phyloP scores from a whole-genome alignment of 352 stramenopile genomes.

The Nothophytophthora sp. region DNA sequence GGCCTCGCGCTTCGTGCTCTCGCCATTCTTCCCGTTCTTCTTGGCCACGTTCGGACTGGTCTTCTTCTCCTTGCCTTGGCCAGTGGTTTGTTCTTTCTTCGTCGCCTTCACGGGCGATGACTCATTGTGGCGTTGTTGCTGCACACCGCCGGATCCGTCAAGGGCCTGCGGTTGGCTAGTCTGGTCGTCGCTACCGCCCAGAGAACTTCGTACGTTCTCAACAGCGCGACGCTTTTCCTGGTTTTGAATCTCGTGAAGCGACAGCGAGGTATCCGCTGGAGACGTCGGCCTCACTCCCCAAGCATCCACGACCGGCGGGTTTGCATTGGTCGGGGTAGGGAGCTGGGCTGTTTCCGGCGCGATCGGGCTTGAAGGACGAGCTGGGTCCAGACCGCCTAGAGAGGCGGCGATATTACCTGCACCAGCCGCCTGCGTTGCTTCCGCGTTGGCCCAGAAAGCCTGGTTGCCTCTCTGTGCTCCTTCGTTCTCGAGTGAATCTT shows the following conservation, averaged over 20 bases:
- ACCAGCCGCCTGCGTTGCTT: conserved; percentile 11
- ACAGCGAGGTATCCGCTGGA: conserved; percentile 21
- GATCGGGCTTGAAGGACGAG: conserved; percentile 9
- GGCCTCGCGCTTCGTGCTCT: conserved; percentile 22
- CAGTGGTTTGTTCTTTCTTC: conserved; percentile 10
- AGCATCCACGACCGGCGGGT: conserved; percentile 18
- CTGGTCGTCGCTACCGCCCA: conserved; percentile 1
- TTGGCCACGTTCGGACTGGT: conserved; percentile 9
- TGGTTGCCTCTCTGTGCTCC: conserved; percentile 25
- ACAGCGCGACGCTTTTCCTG: conserved; percentile 43
- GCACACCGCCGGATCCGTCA: neutral
- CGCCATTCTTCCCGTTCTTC: conserved; percentile 35
- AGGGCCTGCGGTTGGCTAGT: neutral
- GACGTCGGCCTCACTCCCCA: conserved; percentile 32
- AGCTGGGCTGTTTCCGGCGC: conserved; percentile 13
- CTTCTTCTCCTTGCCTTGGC: conserved; percentile 28
- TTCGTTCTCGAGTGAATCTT: conserved; percentile 35
- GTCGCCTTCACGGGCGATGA: conserved; percentile 15
- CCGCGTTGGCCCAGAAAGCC: conserved; percentile 28
- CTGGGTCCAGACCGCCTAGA: conserved; percentile 5
- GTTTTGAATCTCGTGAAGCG: conserved; percentile 42
- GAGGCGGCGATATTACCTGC: conserved; percentile 10
- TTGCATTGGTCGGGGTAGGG: conserved; percentile 12
- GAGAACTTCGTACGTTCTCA: conserved; percentile 8
- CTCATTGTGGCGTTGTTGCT: conserved; percentile 9